Base-by-base conservation (phyloP, 805 yeast genomes). In the Spathaspora arborariae region DNA sequence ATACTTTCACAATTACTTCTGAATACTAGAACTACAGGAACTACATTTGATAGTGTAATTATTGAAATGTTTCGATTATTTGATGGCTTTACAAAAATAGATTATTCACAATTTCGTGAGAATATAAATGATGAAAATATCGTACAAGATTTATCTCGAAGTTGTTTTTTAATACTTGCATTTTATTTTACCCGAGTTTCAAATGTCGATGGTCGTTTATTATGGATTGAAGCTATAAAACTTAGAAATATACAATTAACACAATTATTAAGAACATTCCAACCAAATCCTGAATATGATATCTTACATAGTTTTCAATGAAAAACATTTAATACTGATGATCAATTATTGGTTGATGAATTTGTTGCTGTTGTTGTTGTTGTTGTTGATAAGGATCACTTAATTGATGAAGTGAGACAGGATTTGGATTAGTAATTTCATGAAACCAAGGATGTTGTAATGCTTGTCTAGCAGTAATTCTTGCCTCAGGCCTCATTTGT, bases 381-480 rank as follows among this genome's bases (percentile, higher is more conserved):
- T 53, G 54, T n/a, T 48, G 54, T 26, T 55, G 58, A 18, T 56
- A 54, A 24, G 51, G 56, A 20, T 55, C 58, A 22, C 49, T 53
- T 19, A 52, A 54, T 21, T 57, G 64, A 21, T 63, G 66, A 42
- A 54, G 61, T n/a, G n/a, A n/a, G 47, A 63, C 51, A 3, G 72
- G 70, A 33, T 54, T 58, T 3, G 75, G 74, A 49, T 64, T 67
- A 47, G 81, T 74, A 49, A 79, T 83, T 56, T 88, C 96, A 46
- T 82, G 84, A 62, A 88, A 88, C 96, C 96, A 82, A 9, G 88
- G 86, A 60, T 85, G 84, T 51, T 79, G 82, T 53, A 79, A 70
- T 8, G 82, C 81, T 57, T 79, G 83, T 58, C 84, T 70, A 4
- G 84, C 82, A 46, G 81, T 78, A 30, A 79, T 73, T 60, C 84